Evolutionary conservation across 2,329 filamentous ascomycete genomes (phyloP).

Genomic region (Escovopsis sp.): DNA sequence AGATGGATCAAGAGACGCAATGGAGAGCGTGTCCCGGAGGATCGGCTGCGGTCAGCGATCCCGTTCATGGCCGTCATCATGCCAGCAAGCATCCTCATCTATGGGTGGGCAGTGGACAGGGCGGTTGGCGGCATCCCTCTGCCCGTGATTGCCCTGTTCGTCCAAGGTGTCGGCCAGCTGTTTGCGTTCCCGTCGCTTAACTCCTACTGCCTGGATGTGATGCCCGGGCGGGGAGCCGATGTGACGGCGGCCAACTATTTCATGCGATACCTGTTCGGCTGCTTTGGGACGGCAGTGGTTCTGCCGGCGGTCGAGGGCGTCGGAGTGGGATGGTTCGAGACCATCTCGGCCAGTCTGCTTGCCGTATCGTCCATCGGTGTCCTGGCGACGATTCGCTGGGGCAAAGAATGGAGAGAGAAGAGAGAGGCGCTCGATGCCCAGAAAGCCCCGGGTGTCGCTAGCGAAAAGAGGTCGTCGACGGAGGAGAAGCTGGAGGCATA

Average conservation of each 20-base stretch:
- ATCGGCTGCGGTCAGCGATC: conserved; percentile 46
- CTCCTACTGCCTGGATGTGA: conserved; percentile 71
- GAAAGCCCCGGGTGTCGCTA: not conserved
- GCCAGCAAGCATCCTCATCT: conserved; percentile 50
- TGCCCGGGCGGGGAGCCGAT: conserved; percentile 53
- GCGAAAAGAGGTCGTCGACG: too few relatives aligned
- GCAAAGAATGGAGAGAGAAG: conserved; percentile 24
- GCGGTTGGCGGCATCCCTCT: conserved; percentile 37
- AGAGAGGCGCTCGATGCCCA: conserved; percentile 19
- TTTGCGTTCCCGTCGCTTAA: conserved; percentile 65
- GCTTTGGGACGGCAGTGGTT: conserved; percentile 53
- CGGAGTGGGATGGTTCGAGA: conserved; percentile 71
- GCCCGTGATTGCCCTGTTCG: conserved; percentile 58
- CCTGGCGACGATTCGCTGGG: conserved; percentile 24
- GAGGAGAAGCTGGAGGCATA: too few relatives aligned
- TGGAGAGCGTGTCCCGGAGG: conserved; percentile 50
- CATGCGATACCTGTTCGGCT: conserved; percentile 60
- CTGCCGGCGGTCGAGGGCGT: conserved; percentile 60
- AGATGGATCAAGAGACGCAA: conserved; percentile 45
- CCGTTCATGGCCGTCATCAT: conserved; percentile 42
- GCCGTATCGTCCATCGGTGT: conserved; percentile 22
- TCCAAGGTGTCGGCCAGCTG: conserved; percentile 59
- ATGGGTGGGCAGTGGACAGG: conserved; percentile 36
- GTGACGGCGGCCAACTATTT: conserved; percentile 73
- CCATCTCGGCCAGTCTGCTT: conserved; percentile 35